A percentile compares a stretch with the other conserved stretches of the same genome.
phyloP scores from a whole-genome alignment of 1,139 yeast genomes.

The Protomyces pachydermus region DNA sequence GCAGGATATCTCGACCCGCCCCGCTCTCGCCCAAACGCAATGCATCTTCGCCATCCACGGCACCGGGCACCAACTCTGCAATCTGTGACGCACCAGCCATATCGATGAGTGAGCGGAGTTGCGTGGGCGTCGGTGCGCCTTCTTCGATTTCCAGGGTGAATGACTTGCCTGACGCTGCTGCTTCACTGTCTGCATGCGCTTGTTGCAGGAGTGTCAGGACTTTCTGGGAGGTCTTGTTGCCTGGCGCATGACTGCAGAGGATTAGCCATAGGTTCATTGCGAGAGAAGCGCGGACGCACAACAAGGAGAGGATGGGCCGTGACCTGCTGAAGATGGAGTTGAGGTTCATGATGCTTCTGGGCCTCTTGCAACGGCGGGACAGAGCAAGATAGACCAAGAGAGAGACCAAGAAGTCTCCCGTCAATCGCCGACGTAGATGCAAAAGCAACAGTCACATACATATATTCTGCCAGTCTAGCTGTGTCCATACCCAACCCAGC shows the following conservation, averaged over 20 bases:
- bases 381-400: too few species aligned
- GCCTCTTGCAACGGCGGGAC: too few species aligned
- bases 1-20: not conserved
- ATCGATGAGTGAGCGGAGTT: constrained; percentile 16
- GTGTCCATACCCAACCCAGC: constrained; percentile 18
- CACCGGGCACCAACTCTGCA: constrained; percentile 18
- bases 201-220: constrained; percentile 14
- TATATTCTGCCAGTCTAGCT: too few species aligned
- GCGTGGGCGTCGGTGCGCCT: constrained; percentile 20
- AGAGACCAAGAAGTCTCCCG: too few species aligned
- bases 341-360: not conserved
- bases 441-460: too few species aligned
- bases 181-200: constrained; percentile 12
- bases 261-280: not conserved
- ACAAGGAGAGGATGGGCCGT: constrained; percentile 19
- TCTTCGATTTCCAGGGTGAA: constrained; percentile 20
- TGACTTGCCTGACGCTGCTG: constrained; percentile 2
- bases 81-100: constrained; percentile 4
- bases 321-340: constrained; percentile 9
- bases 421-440: too few species aligned
- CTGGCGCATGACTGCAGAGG: constrained; percentile 5
- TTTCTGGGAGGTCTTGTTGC: constrained; percentile 7
- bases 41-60: constrained; percentile 9
- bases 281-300: not conserved
- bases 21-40: constrained; percentile 2